Conservation (phyloP, 2,329 filamentous ascomycete species). For the Orbilia oligospora region DNA sequence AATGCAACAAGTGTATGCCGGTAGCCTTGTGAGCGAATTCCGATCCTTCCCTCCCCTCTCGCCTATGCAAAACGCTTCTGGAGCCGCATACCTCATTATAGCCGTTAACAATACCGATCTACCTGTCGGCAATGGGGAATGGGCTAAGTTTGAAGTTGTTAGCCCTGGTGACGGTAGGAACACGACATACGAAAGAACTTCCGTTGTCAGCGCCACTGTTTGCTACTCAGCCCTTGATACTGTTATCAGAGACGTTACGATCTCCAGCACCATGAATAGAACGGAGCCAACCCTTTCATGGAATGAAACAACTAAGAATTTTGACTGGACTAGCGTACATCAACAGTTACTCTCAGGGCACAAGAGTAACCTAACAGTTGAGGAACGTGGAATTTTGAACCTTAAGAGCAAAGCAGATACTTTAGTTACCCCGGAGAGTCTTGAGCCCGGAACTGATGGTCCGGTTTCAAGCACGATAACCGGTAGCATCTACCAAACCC, state of each 20-base stretch:
- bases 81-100: slow-evolving; percentile 28
- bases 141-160: slow-evolving; percentile 16
- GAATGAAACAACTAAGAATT: slow-evolving; percentile 24
- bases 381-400: slow-evolving; percentile 29
- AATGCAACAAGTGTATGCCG: background rate
- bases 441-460: slow-evolving; percentile 29
- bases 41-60: slow-evolving; percentile 16
- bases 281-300: slow-evolving; percentile 30
- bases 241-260: slow-evolving; percentile 14
- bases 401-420: slow-evolving; percentile 7
- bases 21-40: slow-evolving; percentile 38
- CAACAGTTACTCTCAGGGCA: slow-evolving; percentile 20
- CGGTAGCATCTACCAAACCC: slow-evolving; percentile 22
- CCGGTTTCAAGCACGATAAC: slow-evolving; percentile 9
- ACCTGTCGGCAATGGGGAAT: slow-evolving; percentile 26
- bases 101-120: slow-evolving; percentile 14
- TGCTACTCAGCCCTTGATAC: slow-evolving; percentile 32
- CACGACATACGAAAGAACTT: background rate
- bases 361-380: slow-evolving; percentile 14
- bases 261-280: slow-evolving; percentile 33
- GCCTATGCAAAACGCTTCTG: slow-evolving; percentile 28
- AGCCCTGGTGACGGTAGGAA: background rate
- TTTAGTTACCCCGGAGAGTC: slow-evolving; percentile 16
- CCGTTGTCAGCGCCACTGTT: slow-evolving; percentile 27
- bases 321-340: slow-evolving; percentile 29